Conservation (phyloP, 768 basidiomycete genomes). For the Boletus sp. region DNA sequence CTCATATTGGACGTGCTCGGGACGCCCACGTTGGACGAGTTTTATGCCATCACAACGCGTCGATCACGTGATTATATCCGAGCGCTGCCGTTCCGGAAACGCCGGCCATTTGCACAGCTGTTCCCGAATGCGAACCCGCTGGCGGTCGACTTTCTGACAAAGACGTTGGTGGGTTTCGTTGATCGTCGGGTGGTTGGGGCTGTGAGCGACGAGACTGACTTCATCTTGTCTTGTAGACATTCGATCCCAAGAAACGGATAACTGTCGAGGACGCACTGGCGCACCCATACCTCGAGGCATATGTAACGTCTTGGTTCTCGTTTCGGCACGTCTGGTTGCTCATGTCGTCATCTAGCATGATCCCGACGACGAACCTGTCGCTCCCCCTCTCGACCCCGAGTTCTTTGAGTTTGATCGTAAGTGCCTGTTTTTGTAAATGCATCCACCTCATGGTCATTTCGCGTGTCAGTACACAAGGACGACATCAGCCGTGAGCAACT, state of each 20-base stretch:
- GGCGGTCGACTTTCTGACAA: slow-evolving; percentile 76
- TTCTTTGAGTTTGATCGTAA: slow-evolving; percentile 97
- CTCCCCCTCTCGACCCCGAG: slow-evolving; percentile 90
- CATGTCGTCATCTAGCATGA: slow-evolving; percentile 58
- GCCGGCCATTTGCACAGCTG: slow-evolving; percentile 72
- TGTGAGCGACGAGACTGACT: not conserved
- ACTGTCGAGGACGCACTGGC: slow-evolving; percentile 91
- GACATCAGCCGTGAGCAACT: slow-evolving; percentile 94
- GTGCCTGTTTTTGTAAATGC: slow-evolving; percentile 25
- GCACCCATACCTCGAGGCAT: slow-evolving; percentile 94
- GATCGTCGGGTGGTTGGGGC: too few relatives aligned
- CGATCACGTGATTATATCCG: slow-evolving; percentile 94
- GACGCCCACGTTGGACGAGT: slow-evolving; percentile 95
- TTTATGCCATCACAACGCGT: slow-evolving; percentile 92
- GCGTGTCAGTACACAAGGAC: slow-evolving; percentile 77
- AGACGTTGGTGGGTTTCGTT: slow-evolving; percentile 59
- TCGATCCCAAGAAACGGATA: slow-evolving; percentile 96
- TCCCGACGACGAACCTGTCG: slow-evolving; percentile 94
- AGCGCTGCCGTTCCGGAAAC: slow-evolving; percentile 90
- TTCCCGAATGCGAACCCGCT: slow-evolving; percentile 89
- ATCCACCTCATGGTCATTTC: not conserved
- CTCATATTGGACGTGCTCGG: slow-evolving; percentile 96
- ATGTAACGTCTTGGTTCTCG: slow-evolving; percentile 46
- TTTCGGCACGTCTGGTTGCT: not conserved
- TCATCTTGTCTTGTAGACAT: slow-evolving; percentile 55